phyloP scores from a whole-genome alignment of 2,329 filamentous ascomycete genomes.

The Exophiala oligosperma region DNA sequence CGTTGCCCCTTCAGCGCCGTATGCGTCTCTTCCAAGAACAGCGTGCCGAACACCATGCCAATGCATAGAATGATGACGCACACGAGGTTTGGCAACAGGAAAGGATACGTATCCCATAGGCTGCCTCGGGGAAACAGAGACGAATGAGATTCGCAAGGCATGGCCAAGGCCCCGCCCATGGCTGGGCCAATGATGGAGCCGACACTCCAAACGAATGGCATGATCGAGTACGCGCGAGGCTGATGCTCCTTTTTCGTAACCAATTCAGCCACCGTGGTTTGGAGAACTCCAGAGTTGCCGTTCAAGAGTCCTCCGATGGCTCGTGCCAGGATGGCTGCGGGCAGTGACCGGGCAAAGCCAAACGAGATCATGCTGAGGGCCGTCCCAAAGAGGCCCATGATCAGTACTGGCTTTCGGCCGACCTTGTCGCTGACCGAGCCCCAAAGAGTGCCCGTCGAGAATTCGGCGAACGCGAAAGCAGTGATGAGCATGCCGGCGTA shows the following conservation, averaged over 20 bases:
- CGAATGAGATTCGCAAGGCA: slow-evolving; percentile 82
- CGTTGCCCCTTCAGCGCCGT: slow-evolving; percentile 72
- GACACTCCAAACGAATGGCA: slow-evolving; percentile 97
- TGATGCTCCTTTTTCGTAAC: slow-evolving; percentile 93
- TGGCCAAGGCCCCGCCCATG: slow-evolving; percentile 84
- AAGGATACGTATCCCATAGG: slow-evolving; percentile 84
- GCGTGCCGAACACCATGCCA: slow-evolving; percentile 73
- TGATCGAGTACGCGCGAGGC: slow-evolving; percentile 90
- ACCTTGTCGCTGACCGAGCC: slow-evolving; percentile 87
- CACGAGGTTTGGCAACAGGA: slow-evolving; percentile 88
- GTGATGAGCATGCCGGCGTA: slow-evolving; percentile 97
- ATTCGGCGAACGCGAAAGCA: slow-evolving; percentile 93
- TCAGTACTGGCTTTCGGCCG: slow-evolving; percentile 86
- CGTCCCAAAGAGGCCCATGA: slow-evolving; percentile 87
- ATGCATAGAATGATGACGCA: slow-evolving; percentile 75
- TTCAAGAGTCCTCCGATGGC: slow-evolving; percentile 90
- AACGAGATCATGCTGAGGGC: slow-evolving; percentile 91
- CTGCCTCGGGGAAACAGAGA: slow-evolving; percentile 68
- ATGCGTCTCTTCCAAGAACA: slow-evolving; percentile 95
- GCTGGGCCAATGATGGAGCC: slow-evolving; percentile 93
- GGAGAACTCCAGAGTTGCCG: slow-evolving; percentile 92
- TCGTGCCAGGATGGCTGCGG: slow-evolving; percentile 80
- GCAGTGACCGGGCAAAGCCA: slow-evolving; percentile 81
- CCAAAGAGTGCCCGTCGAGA: slow-evolving; percentile 90
- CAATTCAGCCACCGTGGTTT: slow-evolving; percentile 92